These are phyloP conservation scores for Diaporthe citrichinensis DNA, from an alignment of 2,329 filamentous ascomycete species.

Conservation along the genomic window DNA sequence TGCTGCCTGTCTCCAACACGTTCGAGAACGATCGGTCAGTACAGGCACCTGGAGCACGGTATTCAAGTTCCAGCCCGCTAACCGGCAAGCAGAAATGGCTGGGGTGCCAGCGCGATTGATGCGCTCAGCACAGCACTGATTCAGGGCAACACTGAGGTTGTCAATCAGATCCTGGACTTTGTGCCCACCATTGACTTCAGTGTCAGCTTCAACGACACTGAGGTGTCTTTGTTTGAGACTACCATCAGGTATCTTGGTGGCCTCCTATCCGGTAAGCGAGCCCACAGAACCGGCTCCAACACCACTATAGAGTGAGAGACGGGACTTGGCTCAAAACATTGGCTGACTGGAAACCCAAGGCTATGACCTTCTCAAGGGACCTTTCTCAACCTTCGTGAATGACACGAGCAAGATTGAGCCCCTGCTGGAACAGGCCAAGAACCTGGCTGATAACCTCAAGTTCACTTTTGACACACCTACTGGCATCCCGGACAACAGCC, in stretches of 20 bases:
- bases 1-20: conserved; percentile 76
- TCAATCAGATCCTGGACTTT: conserved; percentile 79
- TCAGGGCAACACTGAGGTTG: conserved; percentile 78
- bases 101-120: conserved; percentile 88
- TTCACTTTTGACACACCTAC: conserved; percentile 84
- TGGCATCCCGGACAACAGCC: conserved; percentile 79
- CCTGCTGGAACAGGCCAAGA: conserved; percentile 76
- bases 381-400: conserved; percentile 65
- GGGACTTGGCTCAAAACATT: neutral
- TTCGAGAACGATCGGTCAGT: conserved; percentile 78
- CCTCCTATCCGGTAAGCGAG: conserved; percentile 74
- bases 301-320: neutral
- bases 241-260: conserved; percentile 91
- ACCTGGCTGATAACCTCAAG: conserved; percentile 79
- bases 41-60: neutral
- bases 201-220: conserved; percentile 53
- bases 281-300: too few species aligned
- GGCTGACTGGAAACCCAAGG: conserved; percentile 53
- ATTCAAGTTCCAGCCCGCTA: conserved; percentile 36
- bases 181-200: conserved; percentile 79
- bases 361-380: conserved; percentile 81
- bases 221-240: conserved; percentile 88
- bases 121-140: conserved; percentile 84
- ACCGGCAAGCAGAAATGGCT: conserved; percentile 75
- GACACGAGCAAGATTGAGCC: conserved; percentile 63